These are phyloP conservation scores for Scheffersomyces insectosa DNA, from an alignment of 1,139 yeast species.

Conservation along the genomic window DNA sequence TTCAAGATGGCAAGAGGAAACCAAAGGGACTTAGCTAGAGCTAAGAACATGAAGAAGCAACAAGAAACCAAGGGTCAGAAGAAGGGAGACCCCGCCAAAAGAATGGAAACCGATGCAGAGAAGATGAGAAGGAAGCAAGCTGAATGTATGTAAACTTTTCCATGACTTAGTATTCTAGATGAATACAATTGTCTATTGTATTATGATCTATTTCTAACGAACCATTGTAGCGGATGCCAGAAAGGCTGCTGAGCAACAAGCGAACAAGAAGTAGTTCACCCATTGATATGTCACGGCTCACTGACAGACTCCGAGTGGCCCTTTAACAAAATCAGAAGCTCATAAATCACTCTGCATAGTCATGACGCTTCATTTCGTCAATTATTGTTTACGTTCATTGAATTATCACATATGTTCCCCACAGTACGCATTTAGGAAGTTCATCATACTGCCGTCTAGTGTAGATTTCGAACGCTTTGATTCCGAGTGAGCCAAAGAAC, in stretches of 20 bases:
- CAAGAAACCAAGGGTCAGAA: conserved; percentile 64
- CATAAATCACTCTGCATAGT: too few species aligned
- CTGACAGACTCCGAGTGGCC: too few species aligned
- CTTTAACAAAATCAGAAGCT: too few species aligned
- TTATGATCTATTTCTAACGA: conserved; percentile 7
- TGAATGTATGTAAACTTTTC: conserved; percentile 53
- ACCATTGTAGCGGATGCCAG: conserved; percentile 55
- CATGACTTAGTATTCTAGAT: conserved; percentile 1
- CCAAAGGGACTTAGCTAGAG: conserved; percentile 93
- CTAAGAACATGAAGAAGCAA: conserved; percentile 80
- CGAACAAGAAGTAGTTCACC: not conserved
- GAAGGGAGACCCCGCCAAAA: conserved; percentile 81
- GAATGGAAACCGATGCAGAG: conserved; percentile 87
- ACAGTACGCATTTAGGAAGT: too few species aligned
- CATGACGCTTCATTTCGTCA: too few species aligned
- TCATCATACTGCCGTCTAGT: too few species aligned
- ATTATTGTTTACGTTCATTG: too few species aligned
- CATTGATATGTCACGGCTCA: not conserved
- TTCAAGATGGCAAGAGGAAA: conserved; percentile 86
- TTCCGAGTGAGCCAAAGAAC: too few species aligned
- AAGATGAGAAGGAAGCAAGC: conserved; percentile 86
- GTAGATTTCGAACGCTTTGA: too few species aligned
- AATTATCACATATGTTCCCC: too few species aligned
- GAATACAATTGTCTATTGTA: not conserved
- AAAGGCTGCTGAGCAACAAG: conserved; percentile 42